These are phyloP conservation scores for Phlebopus sp. DNA, from an alignment of 1,284 basidiomycete species.

Conservation along the genomic window DNA sequence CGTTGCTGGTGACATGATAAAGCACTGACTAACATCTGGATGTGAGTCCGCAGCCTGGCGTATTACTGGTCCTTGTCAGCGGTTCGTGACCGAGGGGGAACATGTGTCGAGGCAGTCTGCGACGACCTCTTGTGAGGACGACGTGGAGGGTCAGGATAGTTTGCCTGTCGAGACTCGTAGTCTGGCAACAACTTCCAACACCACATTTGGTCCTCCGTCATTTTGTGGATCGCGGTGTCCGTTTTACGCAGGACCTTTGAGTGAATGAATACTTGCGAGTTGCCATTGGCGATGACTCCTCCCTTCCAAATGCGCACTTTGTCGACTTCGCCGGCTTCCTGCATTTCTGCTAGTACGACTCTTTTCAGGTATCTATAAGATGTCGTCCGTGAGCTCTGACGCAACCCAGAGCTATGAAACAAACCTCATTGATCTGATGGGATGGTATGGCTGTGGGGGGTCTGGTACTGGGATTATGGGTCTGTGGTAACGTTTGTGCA, in stretches of 20 bases:
- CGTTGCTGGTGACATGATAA: too few relatives aligned
- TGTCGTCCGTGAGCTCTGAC: background rate
- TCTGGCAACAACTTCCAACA: background rate
- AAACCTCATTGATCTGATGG: constrained; percentile 10
- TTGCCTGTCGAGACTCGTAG: too few relatives aligned
- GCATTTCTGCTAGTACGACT: constrained; percentile 10
- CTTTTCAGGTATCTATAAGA: constrained; percentile 9
- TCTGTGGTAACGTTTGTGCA: constrained; percentile 1
- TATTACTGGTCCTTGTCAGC: too few relatives aligned
- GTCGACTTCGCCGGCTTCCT: constrained; percentile 4
- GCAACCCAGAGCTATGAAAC: background rate
- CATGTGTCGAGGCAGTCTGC: background rate
- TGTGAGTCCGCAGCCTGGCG: too few relatives aligned
- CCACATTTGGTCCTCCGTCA: background rate
- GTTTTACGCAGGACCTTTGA: constrained; percentile 1
- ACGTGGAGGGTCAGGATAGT: too few relatives aligned
- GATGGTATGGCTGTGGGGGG: constrained; percentile 9
- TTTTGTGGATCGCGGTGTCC: background rate
- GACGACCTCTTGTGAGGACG: too few relatives aligned
- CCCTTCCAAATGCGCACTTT: constrained; percentile 5
- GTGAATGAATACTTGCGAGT: background rate
- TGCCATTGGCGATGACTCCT: constrained; percentile 3
- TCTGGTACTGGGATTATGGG: background rate
- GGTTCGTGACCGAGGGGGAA: background rate
- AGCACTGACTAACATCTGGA: too few relatives aligned